phyloP scores from a whole-genome alignment of 306 rosid genomes.

The Cicer chorassanicum region DNA sequence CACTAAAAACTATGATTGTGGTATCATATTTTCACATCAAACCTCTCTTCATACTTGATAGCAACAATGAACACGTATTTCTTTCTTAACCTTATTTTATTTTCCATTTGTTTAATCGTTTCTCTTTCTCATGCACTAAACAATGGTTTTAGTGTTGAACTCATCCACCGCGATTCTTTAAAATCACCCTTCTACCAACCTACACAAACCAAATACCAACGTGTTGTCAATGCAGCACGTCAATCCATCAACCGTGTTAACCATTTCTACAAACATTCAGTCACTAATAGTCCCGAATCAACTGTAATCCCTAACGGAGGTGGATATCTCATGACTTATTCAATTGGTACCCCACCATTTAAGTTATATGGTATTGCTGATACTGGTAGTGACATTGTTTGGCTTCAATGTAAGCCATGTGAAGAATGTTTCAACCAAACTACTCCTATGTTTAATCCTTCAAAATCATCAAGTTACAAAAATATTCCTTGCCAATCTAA shows the following conservation, averaged over 20 bases:
- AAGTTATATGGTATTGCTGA: background rate
- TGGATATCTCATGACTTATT: slow-evolving; percentile 53
- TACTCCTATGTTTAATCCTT: background rate
- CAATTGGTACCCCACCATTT: slow-evolving; percentile 38
- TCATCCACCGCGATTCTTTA: too few species aligned
- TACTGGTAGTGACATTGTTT: slow-evolving; percentile 60
- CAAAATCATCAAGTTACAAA: too few species aligned
- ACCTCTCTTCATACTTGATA: background rate
- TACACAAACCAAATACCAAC: too few species aligned
- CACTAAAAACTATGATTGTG: too few species aligned
- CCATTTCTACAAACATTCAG: background rate
- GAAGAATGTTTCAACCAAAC: slow-evolving; percentile 45
- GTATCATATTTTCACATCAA: too few species aligned
- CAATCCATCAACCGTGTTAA: too few species aligned
- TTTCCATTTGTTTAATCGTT: background rate
- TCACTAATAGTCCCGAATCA: background rate
- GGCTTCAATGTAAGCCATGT: slow-evolving; percentile 62
- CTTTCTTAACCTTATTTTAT: background rate
- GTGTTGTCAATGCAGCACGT: too few species aligned
- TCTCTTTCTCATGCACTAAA: background rate
- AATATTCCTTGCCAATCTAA: background rate
- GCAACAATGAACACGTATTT: background rate
- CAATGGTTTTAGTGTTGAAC: too few species aligned
- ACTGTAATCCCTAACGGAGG: slow-evolving; percentile 7
- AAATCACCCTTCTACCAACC: too few species aligned